These are phyloP conservation scores for Geotrichum armillariae DNA, from an alignment of 1,139 yeast species.

Conservation along the genomic window DNA sequence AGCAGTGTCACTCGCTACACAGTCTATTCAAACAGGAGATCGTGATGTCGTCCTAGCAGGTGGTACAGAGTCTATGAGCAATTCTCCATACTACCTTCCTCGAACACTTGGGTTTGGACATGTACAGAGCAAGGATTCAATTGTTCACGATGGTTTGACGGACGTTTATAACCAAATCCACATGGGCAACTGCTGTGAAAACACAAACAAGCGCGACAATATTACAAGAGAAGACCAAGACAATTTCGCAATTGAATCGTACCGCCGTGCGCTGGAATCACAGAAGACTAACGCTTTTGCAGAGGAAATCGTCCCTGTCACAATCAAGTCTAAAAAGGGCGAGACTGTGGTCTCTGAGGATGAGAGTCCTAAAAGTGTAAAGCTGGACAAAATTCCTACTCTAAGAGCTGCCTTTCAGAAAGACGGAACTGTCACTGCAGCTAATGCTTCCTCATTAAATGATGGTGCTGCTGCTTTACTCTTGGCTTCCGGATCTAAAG, in stretches of 20 bases:
- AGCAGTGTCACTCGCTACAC: constrained; percentile 56
- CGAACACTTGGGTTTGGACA: constrained; percentile 56
- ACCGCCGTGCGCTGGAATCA: constrained; percentile 52
- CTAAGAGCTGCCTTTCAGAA: constrained; percentile 89
- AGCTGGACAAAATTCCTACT: constrained; percentile 63
- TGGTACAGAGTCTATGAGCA: constrained; percentile 65
- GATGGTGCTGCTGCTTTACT: constrained; percentile 95
- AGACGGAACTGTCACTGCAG: constrained; percentile 93
- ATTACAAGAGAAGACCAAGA: constrained; percentile 60
- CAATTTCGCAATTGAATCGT: constrained; percentile 52
- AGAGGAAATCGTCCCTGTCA: constrained; percentile 54
- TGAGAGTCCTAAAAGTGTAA: constrained; percentile 65
- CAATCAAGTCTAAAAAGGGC: constrained; percentile 56
- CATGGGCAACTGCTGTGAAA: constrained; percentile 66
- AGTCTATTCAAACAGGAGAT: constrained; percentile 54
- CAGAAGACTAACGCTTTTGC: constrained; percentile 49
- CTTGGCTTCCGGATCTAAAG: constrained; percentile 73
- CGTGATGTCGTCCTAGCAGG: constrained; percentile 59
- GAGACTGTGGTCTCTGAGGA: constrained; percentile 51
- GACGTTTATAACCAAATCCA: constrained; percentile 56
- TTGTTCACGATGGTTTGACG: constrained; percentile 57
- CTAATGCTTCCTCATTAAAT: constrained; percentile 87
- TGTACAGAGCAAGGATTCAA: constrained; percentile 50
- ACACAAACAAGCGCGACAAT: constrained; percentile 54
- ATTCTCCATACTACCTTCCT: constrained; percentile 49